Evolutionary conservation across 2,329 filamentous ascomycete genomes (phyloP).

Genomic region (Sarocladiaceae sp.): DNA sequence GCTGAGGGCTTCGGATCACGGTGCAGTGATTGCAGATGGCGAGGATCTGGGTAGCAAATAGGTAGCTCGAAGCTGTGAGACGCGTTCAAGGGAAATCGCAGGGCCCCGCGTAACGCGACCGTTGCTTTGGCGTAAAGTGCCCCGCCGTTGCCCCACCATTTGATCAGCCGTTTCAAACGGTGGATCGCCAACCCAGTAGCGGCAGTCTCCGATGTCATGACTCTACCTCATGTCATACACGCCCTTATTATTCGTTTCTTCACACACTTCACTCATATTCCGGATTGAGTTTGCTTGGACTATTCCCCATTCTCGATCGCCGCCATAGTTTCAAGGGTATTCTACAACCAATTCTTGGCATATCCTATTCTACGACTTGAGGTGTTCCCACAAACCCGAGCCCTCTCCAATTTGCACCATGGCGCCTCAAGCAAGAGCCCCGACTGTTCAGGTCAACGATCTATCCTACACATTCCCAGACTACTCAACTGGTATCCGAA

Average conservation of each 20-base stretch:
- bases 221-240: no score
- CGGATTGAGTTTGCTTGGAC: background rate
- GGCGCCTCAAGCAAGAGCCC: constrained; percentile 28
- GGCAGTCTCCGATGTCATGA: background rate
- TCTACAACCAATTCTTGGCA: no score
- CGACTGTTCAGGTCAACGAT: constrained; percentile 67
- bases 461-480: constrained; percentile 90
- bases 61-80: background rate
- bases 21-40: background rate
- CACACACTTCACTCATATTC: background rate
- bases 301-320: no score
- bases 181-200: background rate
- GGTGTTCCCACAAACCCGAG: background rate
- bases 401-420: constrained; percentile 16
- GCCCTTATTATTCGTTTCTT: no score
- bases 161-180: constrained; percentile 1
- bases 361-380: background rate
- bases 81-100: constrained; percentile 1
- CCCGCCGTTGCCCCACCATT: background rate
- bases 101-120: constrained; percentile 2
- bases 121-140: constrained; percentile 11
- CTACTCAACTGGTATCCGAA: constrained; percentile 70
- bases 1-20: constrained; percentile 5
- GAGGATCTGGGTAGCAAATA: background rate
- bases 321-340: no score